Evolutionary conservation across 768 basidiomycete species (phyloP).

Genomic region (Atractiella rhizophila): DNA sequence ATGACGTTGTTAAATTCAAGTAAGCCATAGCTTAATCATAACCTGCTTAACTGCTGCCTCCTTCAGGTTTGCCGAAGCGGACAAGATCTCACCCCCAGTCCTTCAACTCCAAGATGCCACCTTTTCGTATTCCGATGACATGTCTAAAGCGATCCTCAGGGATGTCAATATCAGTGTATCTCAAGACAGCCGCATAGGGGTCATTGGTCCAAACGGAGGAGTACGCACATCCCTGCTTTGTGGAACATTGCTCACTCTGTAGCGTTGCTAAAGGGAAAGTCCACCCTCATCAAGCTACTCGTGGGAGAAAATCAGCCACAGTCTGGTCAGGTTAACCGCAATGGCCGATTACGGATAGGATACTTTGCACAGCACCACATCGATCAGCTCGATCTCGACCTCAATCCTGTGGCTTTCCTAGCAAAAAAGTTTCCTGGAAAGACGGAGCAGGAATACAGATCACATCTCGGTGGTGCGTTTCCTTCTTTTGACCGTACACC

Average conservation of each 20-base stretch:
- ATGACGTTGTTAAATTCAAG: conserved; percentile 83
- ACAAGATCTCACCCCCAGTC: conserved; percentile 88
- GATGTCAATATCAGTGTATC: conserved; percentile 70
- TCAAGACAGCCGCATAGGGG: conserved; percentile 77
- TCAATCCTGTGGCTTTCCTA: conserved; percentile 85
- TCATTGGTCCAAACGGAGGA: conserved; percentile 37
- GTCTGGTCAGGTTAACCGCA: conserved; percentile 57
- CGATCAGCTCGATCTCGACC: conserved; percentile 53
- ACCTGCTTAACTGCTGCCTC: not conserved
- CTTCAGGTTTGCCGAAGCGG: conserved; percentile 66
- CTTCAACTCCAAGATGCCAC: conserved; percentile 72
- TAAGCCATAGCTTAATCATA: conserved; percentile 21
- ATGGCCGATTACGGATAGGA: conserved; percentile 54
- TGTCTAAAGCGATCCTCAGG: conserved; percentile 37
- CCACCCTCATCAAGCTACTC: conserved; percentile 80
- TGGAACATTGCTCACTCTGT: not conserved
- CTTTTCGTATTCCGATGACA: conserved; percentile 62
- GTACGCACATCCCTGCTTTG: not conserved
- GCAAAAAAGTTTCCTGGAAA: conserved; percentile 77
- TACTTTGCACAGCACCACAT: conserved; percentile 95
- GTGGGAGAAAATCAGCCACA: conserved; percentile 56
- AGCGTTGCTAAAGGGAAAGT: conserved; percentile 75
- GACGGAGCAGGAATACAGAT: conserved; percentile 82
- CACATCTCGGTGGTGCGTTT: conserved; percentile 83
- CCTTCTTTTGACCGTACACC: conserved; percentile 72